Evolutionary conservation across 2,329 filamentous ascomycete species (phyloP).

Genomic region (Aspergillus pseudoglaucus): DNA sequence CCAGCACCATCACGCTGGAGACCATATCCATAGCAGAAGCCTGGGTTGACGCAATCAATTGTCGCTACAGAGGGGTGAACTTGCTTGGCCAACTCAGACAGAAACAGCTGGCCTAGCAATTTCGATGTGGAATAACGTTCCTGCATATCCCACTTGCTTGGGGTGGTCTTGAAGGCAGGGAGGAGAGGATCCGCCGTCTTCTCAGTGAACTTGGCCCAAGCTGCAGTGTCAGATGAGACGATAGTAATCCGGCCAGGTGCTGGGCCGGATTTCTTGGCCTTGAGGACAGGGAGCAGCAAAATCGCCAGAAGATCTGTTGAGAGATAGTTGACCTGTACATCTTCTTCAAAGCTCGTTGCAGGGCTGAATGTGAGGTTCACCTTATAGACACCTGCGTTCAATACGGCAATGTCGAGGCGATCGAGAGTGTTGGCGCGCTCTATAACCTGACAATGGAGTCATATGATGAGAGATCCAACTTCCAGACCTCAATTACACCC

Average conservation of each 20-base stretch:
- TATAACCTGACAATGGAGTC: constrained; percentile 32
- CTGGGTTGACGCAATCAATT: constrained; percentile 19
- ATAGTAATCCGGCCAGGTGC: constrained; percentile 13
- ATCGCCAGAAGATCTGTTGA: constrained; percentile 19
- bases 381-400: constrained; percentile 33
- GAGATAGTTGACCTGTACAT: constrained; percentile 23
- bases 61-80: constrained; percentile 2
- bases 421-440: constrained; percentile 22
- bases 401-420: constrained; percentile 29
- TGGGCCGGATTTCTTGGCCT: constrained; percentile 6
- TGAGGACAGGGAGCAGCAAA: constrained; percentile 15
- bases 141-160: constrained; percentile 6
- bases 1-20: constrained; percentile 4
- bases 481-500: constrained; percentile 39
- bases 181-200: constrained; percentile 4
- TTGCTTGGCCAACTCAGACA: constrained; percentile 1
- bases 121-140: constrained; percentile 11
- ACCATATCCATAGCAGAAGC: constrained; percentile 13
- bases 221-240: constrained; percentile 17
- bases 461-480: constrained; percentile 37
- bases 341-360: constrained; percentile 13
- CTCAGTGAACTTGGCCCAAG: constrained; percentile 15
- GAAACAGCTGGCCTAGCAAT: constrained; percentile 7
- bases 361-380: constrained; percentile 9
- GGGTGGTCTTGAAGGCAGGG: constrained; percentile 7